Percentiles rank a stretch among this genome's conserved stretches.
phyloP scores from a whole-genome alignment of 805 yeast species.

The Jamesozyma piceae region DNA sequence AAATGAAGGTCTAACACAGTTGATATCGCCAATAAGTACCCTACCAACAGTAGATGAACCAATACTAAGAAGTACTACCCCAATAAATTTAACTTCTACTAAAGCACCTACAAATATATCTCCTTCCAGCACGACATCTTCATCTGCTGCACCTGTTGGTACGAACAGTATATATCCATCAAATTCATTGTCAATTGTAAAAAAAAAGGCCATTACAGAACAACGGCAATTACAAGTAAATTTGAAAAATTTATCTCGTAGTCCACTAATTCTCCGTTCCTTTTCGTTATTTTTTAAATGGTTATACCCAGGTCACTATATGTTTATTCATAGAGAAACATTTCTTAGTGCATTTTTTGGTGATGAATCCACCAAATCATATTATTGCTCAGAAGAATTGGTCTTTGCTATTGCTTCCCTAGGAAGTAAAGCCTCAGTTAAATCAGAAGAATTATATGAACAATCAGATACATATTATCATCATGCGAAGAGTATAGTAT shows the following conservation, averaged over 20 bases:
- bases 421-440: slow-evolving; percentile 39
- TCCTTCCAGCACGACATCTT: background rate
- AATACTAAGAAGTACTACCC: background rate
- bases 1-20: background rate
- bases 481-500: slow-evolving; percentile 35
- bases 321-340: slow-evolving; percentile 50
- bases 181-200: slow-evolving; percentile 19
- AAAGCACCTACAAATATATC: background rate
- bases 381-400: slow-evolving; percentile 45
- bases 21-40: background rate
- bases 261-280: slow-evolving; percentile 20
- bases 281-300: slow-evolving; percentile 39
- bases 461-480: slow-evolving; percentile 37
- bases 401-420: slow-evolving; percentile 46
- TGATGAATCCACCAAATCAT: slow-evolving; percentile 20
- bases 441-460: slow-evolving; percentile 25
- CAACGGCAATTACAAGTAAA: slow-evolving; percentile 9
- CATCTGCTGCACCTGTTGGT: slow-evolving; percentile 7
- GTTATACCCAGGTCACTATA: slow-evolving; percentile 53
- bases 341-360: slow-evolving; percentile 48
- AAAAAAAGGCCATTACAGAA: slow-evolving; percentile 5
- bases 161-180: slow-evolving; percentile 23
- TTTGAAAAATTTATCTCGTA: slow-evolving; percentile 15
- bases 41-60: background rate
- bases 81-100: background rate